Conservation (phyloP, 2,329 filamentous ascomycete genomes). For the Hypocrella siamensis region DNA sequence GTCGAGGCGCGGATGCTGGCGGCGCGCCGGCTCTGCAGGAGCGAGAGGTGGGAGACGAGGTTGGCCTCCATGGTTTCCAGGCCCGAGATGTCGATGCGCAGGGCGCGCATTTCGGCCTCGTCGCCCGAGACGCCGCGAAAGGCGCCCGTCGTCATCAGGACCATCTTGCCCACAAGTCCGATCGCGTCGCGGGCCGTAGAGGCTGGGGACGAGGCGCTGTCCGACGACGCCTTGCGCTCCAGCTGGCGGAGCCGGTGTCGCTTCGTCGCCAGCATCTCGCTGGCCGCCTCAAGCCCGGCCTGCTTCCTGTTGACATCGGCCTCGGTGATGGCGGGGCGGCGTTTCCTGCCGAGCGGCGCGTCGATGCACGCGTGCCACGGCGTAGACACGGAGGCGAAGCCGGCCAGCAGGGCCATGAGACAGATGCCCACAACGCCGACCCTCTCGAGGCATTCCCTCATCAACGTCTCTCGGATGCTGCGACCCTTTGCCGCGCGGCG, state of each 20-base stretch:
- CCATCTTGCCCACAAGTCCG: conserved; percentile 59
- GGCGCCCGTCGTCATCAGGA: no score
- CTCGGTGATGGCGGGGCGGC: conserved; percentile 55
- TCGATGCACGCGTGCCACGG: conserved; percentile 73
- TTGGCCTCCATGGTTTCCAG: conserved; percentile 66
- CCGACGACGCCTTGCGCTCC: conserved; percentile 37
- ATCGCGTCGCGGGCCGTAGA: conserved; percentile 19
- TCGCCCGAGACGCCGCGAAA: conserved; percentile 50
- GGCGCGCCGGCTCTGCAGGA: conserved; percentile 46
- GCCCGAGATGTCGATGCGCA: conserved; percentile 64
- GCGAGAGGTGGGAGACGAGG: conserved; percentile 47
- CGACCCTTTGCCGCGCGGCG: not conserved
- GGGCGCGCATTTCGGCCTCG: conserved; percentile 38
- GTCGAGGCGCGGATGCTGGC: conserved; percentile 54
- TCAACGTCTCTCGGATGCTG: conserved; percentile 16
- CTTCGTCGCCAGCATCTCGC: conserved; percentile 65
- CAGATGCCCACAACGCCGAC: conserved; percentile 76
- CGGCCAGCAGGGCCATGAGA: conserved; percentile 75
- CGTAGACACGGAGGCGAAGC: conserved; percentile 76
- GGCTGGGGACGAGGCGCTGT: conserved; percentile 5
- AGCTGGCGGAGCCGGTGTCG: conserved; percentile 55
- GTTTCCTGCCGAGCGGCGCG: conserved; percentile 29
- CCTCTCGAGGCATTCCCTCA: conserved; percentile 44
- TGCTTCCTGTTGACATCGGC: conserved; percentile 63
- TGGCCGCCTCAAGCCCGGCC: conserved; percentile 60